Evolutionary conservation across 257 asterid species (phyloP), one percentile per base, ranked within the genome.

Genomic region (Thymus mandschuricus): DNA sequence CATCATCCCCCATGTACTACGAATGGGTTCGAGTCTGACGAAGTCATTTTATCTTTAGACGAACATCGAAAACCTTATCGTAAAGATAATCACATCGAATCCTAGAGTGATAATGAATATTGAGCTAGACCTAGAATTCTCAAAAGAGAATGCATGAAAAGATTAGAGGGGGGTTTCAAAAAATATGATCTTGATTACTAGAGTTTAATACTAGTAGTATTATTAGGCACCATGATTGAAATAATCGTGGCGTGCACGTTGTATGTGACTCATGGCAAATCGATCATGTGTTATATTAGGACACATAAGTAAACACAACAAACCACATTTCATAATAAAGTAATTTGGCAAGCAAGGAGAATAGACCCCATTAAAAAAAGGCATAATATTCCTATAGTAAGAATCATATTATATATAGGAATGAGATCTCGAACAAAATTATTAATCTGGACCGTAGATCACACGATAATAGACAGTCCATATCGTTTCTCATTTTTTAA

Each of bases 381-480:
- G 73, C 69, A 61, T 38, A 46, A 79, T 70, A 79, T 74, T 70
- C 72, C 60, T 46, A 61, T 66, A 63, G 45, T 63, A 73, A 70
- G 46, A 46, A 41, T 60, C 21, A 35, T 35, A 35, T 21, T 69
- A 54, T 48, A 70, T 28, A 69, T 54, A 65, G 21, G 21, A 21
- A 21, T 21, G 21, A 21, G 21, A 21, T 21, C 21, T 21, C 21
- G 21, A 21, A 21, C 21, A 21, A 21, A 21, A 21, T 21, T 21
- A 21, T 21, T 21, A 21, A 21, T 21, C 21, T 21, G 21, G 21
- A 21, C 21, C 21, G 21, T 21, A 21, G 21, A 21, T 21, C 21
- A 21, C 21, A 21, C 21, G 21, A 21, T 21, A 21, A 21, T 21
- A 21, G 21, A 21, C 21, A 21, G 0, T 21, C 21, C 21, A 21